Evolutionary conservation across 306 rosid genomes (phyloP).

Genomic region (Prunus salicina): DNA sequence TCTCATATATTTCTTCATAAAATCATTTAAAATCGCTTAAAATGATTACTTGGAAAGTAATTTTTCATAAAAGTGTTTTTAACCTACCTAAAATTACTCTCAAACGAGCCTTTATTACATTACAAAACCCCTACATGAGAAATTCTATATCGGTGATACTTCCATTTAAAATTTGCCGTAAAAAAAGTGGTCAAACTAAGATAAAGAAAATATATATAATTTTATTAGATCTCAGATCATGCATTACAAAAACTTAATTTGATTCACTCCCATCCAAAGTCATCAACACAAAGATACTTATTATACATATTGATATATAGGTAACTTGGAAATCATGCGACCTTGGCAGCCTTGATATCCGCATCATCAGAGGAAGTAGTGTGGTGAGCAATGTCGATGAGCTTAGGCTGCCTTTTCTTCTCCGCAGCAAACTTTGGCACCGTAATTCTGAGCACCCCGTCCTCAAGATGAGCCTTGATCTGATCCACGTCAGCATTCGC

Average conservation of each 20-base stretch:
- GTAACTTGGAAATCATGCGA: not conserved
- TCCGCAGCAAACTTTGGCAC: slow-evolving; percentile 40
- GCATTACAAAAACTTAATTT: not conserved
- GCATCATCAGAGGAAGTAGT: not conserved
- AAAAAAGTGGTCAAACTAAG: no score
- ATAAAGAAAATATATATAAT: not conserved
- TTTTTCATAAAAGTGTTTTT: no score
- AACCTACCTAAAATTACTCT: no score
- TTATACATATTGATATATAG: no score
- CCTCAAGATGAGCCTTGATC: slow-evolving; percentile 32
- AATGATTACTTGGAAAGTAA: no score
- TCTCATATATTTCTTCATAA: no score
- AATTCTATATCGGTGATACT: no score
- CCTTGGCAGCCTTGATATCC: slow-evolving; percentile 24
- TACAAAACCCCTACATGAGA: no score
- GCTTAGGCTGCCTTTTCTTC: slow-evolving; percentile 29
- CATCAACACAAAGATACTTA: not conserved
- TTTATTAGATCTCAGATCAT: not conserved
- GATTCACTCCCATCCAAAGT: not conserved
- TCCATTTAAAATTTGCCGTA: no score
- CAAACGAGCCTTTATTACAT: no score
- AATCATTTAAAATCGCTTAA: no score
- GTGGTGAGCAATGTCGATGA: slow-evolving; percentile 20
- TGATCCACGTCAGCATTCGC: slow-evolving; percentile 40
- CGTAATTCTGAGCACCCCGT: slow-evolving; percentile 31